phyloP scores from a whole-genome alignment of 2,329 filamentous ascomycete genomes.

The Pestalotiopsis sp. region DNA sequence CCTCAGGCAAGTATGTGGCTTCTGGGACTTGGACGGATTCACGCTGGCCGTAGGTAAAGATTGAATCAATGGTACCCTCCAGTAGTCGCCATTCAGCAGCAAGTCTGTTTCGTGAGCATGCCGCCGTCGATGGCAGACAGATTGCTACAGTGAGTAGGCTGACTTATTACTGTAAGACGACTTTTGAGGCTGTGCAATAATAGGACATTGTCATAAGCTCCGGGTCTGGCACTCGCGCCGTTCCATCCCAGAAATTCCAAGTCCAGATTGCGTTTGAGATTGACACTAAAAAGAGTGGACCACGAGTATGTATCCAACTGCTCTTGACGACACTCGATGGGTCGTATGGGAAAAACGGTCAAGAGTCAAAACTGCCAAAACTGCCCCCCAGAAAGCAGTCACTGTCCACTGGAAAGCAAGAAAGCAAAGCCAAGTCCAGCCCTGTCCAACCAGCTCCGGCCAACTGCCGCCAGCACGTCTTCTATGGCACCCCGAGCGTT shows the following conservation, averaged over 20 bases:
- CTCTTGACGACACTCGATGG: neutral
- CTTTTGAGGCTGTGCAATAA: neutral
- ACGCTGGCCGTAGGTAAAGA: neutral
- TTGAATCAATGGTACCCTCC: neutral
- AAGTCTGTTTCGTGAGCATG: neutral
- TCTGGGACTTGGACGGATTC: no score
- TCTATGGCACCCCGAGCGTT: neutral
- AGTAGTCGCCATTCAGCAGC: neutral
- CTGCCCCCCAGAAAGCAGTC: no score
- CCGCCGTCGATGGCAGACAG: neutral
- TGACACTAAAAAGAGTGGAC: constrained; percentile 11
- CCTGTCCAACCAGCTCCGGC: neutral
- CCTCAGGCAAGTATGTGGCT: neutral
- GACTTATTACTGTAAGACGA: neutral
- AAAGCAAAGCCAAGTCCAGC: no score
- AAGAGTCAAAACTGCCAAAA: no score
- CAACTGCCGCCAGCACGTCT: neutral
- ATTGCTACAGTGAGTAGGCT: neutral
- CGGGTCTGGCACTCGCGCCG: neutral
- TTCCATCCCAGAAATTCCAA: neutral
- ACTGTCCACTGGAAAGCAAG: neutral
- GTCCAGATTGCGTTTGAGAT: constrained; percentile 13
- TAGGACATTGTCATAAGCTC: neutral
- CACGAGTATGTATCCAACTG: neutral
- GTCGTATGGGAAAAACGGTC: no score